phyloP scores from a whole-genome alignment of 2,329 filamentous ascomycete genomes.

The Simplicillium sp. region DNA sequence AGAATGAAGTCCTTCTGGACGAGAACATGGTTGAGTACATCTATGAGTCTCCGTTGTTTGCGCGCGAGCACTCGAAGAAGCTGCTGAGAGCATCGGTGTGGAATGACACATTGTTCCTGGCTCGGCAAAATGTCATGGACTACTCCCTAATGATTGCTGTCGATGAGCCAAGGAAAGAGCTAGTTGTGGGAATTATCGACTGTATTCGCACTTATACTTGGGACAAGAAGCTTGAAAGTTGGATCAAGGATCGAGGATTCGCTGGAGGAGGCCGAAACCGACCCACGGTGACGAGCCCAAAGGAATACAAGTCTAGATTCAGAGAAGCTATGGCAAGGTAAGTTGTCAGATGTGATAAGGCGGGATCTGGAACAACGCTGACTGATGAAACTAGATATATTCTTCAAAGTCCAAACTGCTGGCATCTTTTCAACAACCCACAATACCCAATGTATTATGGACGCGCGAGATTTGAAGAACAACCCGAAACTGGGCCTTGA shows the following conservation, averaged over 20 bases:
- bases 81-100: slow-evolving; percentile 84
- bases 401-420: slow-evolving; percentile 64
- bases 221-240: slow-evolving; percentile 99
- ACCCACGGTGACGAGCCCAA: slow-evolving; percentile 92
- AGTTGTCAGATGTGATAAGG: slow-evolving; percentile 20
- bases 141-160: slow-evolving; percentile 98
- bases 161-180: slow-evolving; percentile 78
- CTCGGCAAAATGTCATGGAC: slow-evolving; percentile 96
- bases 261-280: slow-evolving; percentile 67
- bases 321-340: slow-evolving; percentile 92
- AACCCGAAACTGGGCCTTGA: slow-evolving; percentile 15
- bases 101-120: slow-evolving; percentile 95
- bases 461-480: slow-evolving; percentile 28
- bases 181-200: slow-evolving; percentile 96
- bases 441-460: slow-evolving; percentile 26
- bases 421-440: slow-evolving; percentile 55
- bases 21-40: slow-evolving; percentile 99
- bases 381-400: slow-evolving; percentile 45
- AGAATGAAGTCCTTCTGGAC: slow-evolving; percentile 91
- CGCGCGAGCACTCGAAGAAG: slow-evolving; percentile 92
- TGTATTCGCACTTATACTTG: slow-evolving; percentile 98
- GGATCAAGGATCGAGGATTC: slow-evolving; percentile 96
- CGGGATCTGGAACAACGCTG: background rate
- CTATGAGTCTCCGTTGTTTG: slow-evolving; percentile 91
- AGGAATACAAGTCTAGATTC: slow-evolving; percentile 95